These are phyloP conservation scores for Aspergillus sp. DNA, from an alignment of 2,329 filamentous ascomycete genomes.

Conservation along the genomic window DNA sequence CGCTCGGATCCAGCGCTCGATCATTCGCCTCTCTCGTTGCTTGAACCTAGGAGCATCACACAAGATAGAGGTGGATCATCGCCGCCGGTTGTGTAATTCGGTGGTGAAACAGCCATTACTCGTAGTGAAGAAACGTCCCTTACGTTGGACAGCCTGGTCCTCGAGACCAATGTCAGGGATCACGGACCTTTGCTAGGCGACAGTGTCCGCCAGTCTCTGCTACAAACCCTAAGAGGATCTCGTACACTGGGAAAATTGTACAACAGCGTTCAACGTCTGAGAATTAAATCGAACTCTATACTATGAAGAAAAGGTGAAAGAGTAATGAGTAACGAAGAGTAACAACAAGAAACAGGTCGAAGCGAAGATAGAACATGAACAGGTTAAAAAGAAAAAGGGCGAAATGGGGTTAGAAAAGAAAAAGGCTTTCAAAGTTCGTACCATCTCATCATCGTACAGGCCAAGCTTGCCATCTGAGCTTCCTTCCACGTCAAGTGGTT, in stretches of 20 bases:
- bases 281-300: conserved; percentile 11
- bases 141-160: not conserved
- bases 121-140: not conserved
- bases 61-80: conserved; percentile 1
- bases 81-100: conserved; percentile 3
- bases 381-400: not conserved
- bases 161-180: conserved; percentile 3
- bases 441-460: conserved; percentile 24
- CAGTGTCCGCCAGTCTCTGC: not conserved
- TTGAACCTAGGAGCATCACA: conserved; percentile 1
- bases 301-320: not conserved
- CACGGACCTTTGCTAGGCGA: not conserved
- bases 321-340: not conserved
- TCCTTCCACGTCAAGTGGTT: conserved; percentile 11
- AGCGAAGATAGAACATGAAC: not conserved
- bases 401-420: conserved; percentile 3
- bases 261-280: not conserved
- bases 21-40: conserved; percentile 3
- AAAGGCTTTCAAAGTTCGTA: conserved; percentile 15
- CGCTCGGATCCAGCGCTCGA: conserved; percentile 11
- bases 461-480: conserved; percentile 3
- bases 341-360: not conserved
- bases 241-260: not conserved
- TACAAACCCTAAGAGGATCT: not conserved
- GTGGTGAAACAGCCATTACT: conserved; percentile 1